Conservation (phyloP, 164 flowering plant species). For the Vitis amurensis region DNA sequence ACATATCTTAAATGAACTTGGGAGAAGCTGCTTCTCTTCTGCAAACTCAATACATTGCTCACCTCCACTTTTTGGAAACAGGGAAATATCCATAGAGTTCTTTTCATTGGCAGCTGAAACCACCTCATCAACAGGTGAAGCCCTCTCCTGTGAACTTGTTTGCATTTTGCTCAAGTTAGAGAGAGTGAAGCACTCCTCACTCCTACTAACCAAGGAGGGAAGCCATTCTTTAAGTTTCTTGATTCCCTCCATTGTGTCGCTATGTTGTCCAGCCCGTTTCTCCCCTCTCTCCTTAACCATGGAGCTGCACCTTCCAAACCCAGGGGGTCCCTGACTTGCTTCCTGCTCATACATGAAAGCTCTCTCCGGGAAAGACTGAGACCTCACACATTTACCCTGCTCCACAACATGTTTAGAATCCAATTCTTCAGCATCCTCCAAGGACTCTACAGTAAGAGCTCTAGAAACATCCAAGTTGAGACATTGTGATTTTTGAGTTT, state of each 20-base stretch:
- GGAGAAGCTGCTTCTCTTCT: conserved; percentile 72
- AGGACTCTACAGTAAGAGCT: conserved; percentile 20
- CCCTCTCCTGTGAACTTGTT: conserved; percentile 17
- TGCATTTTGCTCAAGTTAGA: conserved; percentile 30
- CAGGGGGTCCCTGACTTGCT: conserved; percentile 31
- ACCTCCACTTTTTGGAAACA: conserved; percentile 27
- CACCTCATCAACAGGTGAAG: conserved; percentile 26
- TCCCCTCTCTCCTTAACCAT: conserved; percentile 50
- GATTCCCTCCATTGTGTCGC: conserved; percentile 30
- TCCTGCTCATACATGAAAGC: conserved; percentile 33
- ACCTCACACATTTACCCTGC: conserved; percentile 25
- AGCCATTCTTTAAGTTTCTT: conserved; percentile 69
- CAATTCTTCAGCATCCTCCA: conserved; percentile 27
- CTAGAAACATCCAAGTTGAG: conserved; percentile 23
- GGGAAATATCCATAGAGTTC: conserved; percentile 23
- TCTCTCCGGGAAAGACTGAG: conserved; percentile 43
- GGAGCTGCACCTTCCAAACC: conserved; percentile 34
- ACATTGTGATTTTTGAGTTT: conserved; percentile 17
- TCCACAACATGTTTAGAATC: conserved; percentile 23
- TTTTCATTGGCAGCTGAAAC: conserved; percentile 31
- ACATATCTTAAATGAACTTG: conserved; percentile 78
- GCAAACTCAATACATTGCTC: conserved; percentile 33
- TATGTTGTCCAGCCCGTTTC: conserved; percentile 46
- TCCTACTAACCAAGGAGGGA: conserved; percentile 28
- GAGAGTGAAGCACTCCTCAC: conserved; percentile 31